Evolutionary conservation across 257 asterid species (phyloP), one percentile per base, ranked within the genome.

Genomic region (Solanum tarapatanum): DNA sequence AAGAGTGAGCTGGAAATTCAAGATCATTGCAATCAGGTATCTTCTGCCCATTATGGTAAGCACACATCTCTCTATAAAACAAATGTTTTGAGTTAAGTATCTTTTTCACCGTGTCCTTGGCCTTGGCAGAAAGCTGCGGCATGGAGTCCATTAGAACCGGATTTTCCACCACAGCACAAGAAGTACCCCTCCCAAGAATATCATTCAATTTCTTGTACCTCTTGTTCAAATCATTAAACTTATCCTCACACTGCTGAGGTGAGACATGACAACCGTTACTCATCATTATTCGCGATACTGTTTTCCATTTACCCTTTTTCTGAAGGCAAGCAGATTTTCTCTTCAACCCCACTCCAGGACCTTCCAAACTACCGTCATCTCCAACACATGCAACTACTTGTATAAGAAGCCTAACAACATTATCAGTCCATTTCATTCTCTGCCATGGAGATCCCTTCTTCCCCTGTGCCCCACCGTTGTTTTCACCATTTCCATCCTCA

Each of bases 161-260:
- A 75, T 92, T 91, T 84, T 92, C 95, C 24, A 93, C 94, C 36
- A 93, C 93, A 83, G 89, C 90, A 68, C 94, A 93, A 17, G 93
- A 90, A 77, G 93, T 90, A 68, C 92, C 95, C 64, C 93, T 88
- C 68, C 95, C 94, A 21, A 92, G 93, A 23, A 93, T 91, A 73
- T 93, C 95, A 82, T 93, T 92, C 84, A 93, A 90, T 84, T 92
- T 91, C 89, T 93, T 93, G 87, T 93, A 93, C 89, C 94, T 87
- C 87, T 93, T 93, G 87, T 92, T 92, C 80, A 92, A 88, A 86
- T 92, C 94, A 84, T 92, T 92, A 82, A 92, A 92, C 87, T 92
- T 93, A 87, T 93, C 95, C 89, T 93, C 95, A 58, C 95, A 93
- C 87, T 93, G 95, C 88, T 93, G 95, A 51, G 95, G 95, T 3